Evolutionary conservation across 805 yeast genomes (phyloP).

Genomic region (Osmozyma mogii): DNA sequence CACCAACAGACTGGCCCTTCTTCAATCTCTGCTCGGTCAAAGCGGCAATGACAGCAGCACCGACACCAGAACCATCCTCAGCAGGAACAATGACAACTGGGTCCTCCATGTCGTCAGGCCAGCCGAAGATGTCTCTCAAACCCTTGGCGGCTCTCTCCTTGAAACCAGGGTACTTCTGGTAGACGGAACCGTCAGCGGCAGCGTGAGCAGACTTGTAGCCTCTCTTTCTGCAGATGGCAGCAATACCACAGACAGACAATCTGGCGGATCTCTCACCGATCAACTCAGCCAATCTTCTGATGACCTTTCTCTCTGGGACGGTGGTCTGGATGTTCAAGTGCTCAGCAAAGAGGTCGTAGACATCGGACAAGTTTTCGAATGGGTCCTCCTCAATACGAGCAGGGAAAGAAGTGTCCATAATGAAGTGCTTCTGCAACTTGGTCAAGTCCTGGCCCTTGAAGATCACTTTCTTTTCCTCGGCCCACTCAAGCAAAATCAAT

Average conservation of each 20-base stretch:
- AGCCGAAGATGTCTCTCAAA: constrained; percentile 80
- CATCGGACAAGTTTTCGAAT: constrained; percentile 72
- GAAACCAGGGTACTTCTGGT: constrained; percentile 89
- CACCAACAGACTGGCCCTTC: constrained; percentile 63
- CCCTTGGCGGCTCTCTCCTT: constrained; percentile 83
- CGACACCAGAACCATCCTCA: constrained; percentile 98
- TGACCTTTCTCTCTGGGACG: constrained; percentile 68
- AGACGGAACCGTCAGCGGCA: constrained; percentile 97
- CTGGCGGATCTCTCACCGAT: constrained; percentile 92
- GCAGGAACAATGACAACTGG: constrained; percentile 87
- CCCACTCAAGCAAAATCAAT: constrained; percentile 66
- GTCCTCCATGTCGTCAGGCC: constrained; percentile 54
- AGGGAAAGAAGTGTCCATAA: constrained; percentile 86
- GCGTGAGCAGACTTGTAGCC: constrained; percentile 69
- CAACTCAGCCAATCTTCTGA: constrained; percentile 76
- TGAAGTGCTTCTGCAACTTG: constrained; percentile 53
- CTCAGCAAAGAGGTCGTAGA: constrained; percentile 54
- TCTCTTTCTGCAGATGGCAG: constrained; percentile 87
- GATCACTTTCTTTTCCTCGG: constrained; percentile 49
- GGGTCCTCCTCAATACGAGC: constrained; percentile 85
- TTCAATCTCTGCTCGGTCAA: constrained; percentile 74
- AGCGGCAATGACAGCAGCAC: constrained; percentile 98
- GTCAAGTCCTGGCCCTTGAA: constrained; percentile 65
- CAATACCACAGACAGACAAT: constrained; percentile 89
- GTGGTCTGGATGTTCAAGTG: constrained; percentile 61